A percentile compares a stretch with the other conserved stretches of the same genome.
Evolutionary conservation across 306 rosid species (phyloP).

Genomic region (Glycine latifolia): DNA sequence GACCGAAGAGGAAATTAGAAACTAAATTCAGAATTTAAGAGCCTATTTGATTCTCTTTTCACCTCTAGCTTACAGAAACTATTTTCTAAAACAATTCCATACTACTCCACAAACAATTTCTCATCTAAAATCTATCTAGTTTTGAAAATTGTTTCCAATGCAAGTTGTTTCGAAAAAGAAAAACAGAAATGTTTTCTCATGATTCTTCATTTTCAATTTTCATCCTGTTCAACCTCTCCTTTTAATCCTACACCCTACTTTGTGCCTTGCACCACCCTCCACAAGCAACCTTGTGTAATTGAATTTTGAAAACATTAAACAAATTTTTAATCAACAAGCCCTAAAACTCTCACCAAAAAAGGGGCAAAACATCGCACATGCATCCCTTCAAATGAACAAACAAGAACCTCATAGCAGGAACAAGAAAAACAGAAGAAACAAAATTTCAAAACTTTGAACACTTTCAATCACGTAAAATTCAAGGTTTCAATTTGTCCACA

Average conservation of each 20-base stretch:
- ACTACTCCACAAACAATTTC: neutral
- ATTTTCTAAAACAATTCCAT: neutral
- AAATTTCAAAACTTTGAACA: constrained; percentile 10
- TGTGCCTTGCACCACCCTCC: neutral
- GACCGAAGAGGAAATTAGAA: neutral
- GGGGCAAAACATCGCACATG: constrained; percentile 1
- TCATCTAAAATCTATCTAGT: neutral
- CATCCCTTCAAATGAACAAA: constrained; percentile 37
- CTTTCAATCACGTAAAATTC: neutral
- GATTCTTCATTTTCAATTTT: neutral
- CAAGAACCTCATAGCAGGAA: neutral
- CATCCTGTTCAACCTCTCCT: neutral
- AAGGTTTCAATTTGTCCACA: neutral
- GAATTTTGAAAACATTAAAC: neutral
- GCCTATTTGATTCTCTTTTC: neutral
- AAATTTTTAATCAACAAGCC: neutral
- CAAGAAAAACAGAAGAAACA: neutral
- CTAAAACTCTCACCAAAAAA: neutral
- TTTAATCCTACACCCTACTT: neutral
- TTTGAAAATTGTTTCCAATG: neutral
- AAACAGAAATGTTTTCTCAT: neutral
- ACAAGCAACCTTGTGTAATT: neutral
- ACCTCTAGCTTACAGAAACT: neutral
- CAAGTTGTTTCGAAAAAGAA: neutral
- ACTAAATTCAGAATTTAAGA: neutral